Evolutionary conservation across 2,329 filamentous ascomycete species (phyloP), one percentile per base, ranked within the genome.

Genomic region (Cyclaneusma minus): DNA sequence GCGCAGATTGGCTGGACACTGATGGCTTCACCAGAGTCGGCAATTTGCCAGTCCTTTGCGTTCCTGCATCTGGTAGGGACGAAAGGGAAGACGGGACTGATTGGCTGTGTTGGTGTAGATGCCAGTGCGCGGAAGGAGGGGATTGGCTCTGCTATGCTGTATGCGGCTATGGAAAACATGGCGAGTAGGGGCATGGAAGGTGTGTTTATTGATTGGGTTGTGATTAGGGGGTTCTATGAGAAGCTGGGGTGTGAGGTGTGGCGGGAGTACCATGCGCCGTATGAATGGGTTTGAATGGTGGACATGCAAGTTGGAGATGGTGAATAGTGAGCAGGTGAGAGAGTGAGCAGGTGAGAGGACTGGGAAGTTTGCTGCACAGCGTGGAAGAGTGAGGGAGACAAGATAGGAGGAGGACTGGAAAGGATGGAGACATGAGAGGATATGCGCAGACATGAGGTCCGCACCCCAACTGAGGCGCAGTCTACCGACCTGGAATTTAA

Each of bases 91-190:
- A 58, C 55, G 1, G 56, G 55, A 0, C 32, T 59, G 12, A 58
- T 60, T 19, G 55, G 49, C 5, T 55, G 50, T 26, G 55, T 60
- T 5, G 56, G 55, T 5, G 50, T 60, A 9, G 51, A 58, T 35
- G 31, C 38, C 7, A 38, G 34, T 6, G 43, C 46, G 12, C 46
- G 56, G 9, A 47, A 48, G 4, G 45, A 44, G 15, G 55, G 55
- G 5, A 41, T 58, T 13, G 52, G 54, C 7, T 37, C 58, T 21
- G 52, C 51, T 13, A 37, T 62, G 27, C 29, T 61, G 22, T 50
- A 50, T 10, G 48, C 53, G 34, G 55, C 57, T 11, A 45, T 58
- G 15, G 43, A 56, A 36, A 38, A 56, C 36, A 51, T 61, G 53
- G 52, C 45, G 32, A 28, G 46, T 20, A 37, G 55, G 18, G 54